Base-by-base conservation (phyloP, 495 filamentous ascomycete genomes). In the Pyronema omphalodes region DNA sequence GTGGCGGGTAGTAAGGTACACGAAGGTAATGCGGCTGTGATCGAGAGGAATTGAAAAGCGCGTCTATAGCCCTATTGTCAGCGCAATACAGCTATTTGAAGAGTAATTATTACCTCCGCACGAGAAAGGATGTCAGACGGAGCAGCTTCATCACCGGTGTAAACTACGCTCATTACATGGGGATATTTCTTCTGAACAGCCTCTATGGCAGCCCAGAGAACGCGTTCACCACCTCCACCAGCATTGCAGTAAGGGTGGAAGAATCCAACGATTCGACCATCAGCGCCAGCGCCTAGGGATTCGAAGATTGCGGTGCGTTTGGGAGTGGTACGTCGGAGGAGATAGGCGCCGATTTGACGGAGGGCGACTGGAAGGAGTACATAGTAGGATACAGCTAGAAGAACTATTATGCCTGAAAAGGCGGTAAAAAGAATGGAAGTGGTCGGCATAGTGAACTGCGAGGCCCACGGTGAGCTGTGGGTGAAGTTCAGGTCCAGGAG, bases 171-270 rank as follows among this genome's bases (percentile, higher is more conserved):
- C 57, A 87, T 80, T 19, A 86, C 86, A 46, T 82, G 81, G 3
- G 88, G 89, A 80, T 85, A 93, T 56, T 84, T 78, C 55, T 79
- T 77, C 69, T 95, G 91, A 5, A 86, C 94, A 33, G 93, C 86
- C 59, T 82, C 80, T 52, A 98, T 82, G 8, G 93, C 91, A 57
- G 88, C 89, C 88, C 91, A 98, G 41, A 98, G 77, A 33, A 98
- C 93, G 66, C 91, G 76, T 70, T 98, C 91, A 55, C 93, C 91
- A 40, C 91, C 91, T 35, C 91, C 91, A 29, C 89, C 91, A 40
- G 91, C 93, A 70, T 96, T 95, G 67, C 86, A 94, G 68, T 93
- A 95, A 8, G 91, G 91, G 66, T 98, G 91, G 63, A 98, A 93
- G 76, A 98, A 96, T 14, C 88, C 91, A 39, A 94, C 78, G 33